Conservation (phyloP, 1,284 basidiomycete genomes). For the Cryptococcus sp. region DNA sequence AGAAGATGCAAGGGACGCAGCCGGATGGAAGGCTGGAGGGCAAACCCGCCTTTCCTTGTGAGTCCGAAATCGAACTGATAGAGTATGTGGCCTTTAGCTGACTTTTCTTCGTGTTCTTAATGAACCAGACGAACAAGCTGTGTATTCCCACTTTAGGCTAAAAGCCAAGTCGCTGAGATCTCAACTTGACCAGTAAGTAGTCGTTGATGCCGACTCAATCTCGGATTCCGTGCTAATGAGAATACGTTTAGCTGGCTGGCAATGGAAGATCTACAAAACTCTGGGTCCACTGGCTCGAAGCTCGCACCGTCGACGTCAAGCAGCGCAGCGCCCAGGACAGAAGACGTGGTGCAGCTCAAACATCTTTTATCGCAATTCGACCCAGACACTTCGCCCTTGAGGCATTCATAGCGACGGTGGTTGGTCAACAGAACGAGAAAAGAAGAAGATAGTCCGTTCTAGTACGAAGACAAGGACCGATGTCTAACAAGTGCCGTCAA, state of each 20-base stretch:
- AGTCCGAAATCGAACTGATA: conserved; percentile 1
- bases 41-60: conserved; percentile 21
- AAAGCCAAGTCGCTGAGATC: conserved; percentile 44
- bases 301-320: conserved; percentile 17
- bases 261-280: conserved; percentile 40
- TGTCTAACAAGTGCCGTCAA: no score
- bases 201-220: not conserved
- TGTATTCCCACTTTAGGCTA: conserved; percentile 43
- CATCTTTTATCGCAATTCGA: conserved; percentile 39
- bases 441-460: no score
- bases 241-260: conserved; percentile 38
- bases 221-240: conserved; percentile 4
- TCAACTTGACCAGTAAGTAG: conserved; percentile 46
- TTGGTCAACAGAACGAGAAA: no score
- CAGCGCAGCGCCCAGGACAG: conserved; percentile 29
- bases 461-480: no score
- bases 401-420: conserved; percentile 6
- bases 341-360: conserved; percentile 43
- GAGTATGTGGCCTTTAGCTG: no score
- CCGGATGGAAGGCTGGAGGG: conserved; percentile 11
- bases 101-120: not conserved
- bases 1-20: conserved; percentile 19
- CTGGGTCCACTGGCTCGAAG: conserved; percentile 11
- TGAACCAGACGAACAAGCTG: conserved; percentile 33
- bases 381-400: conserved; percentile 34